These are phyloP conservation scores for Pinus taeda DNA, from an alignment of 75 land plant genomes.

Conservation along the genomic window DNA sequence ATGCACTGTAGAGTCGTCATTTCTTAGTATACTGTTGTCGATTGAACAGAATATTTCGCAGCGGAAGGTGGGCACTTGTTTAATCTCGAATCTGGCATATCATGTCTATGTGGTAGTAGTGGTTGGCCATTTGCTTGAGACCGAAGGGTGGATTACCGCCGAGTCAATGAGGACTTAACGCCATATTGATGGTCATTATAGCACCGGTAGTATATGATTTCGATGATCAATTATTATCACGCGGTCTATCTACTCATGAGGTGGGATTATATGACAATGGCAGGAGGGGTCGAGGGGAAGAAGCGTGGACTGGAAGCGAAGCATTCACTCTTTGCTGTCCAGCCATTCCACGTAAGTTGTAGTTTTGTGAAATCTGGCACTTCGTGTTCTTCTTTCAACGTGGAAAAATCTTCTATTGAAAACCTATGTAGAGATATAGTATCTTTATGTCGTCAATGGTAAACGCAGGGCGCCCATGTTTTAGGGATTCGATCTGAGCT, in stretches of 20 bases:
- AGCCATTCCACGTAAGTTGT: too few species aligned
- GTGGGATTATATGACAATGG: background rate
- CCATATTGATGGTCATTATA: background rate
- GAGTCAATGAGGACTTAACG: constrained; percentile 1
- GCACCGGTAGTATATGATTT: background rate
- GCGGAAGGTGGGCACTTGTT: background rate
- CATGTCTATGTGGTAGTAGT: background rate
- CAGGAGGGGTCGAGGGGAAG: background rate
- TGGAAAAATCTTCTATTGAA: too few species aligned
- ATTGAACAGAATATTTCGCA: background rate
- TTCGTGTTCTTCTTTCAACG: too few species aligned
- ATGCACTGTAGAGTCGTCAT: background rate
- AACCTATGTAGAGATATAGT: too few species aligned
- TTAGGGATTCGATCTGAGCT: too few species aligned
- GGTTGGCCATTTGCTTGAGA: background rate
- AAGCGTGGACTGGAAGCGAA: background rate
- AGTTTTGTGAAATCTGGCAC: too few species aligned
- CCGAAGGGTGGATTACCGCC: background rate
- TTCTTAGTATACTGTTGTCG: background rate
- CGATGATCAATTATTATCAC: background rate
- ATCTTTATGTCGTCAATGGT: too few species aligned
- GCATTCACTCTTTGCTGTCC: background rate
- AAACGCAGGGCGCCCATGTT: too few species aligned
- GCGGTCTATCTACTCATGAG: background rate
- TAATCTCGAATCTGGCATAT: background rate